phyloP scores from a whole-genome alignment of 2,329 filamentous ascomycete genomes.

The Neonectria faginata region DNA sequence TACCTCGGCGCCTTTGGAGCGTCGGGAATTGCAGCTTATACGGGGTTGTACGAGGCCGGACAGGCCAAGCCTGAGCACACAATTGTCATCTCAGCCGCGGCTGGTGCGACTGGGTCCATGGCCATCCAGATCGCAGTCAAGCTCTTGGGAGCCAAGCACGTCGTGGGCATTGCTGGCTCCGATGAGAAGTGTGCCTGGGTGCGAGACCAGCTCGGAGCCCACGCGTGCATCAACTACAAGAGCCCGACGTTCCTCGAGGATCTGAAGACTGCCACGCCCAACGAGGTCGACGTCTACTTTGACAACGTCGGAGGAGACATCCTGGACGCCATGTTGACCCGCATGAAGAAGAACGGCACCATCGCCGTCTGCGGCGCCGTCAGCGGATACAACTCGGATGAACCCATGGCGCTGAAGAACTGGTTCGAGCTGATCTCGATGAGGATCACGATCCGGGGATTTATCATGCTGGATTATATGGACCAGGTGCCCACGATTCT shows the following conservation, averaged over 20 bases:
- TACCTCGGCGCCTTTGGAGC: slow-evolving; percentile 47
- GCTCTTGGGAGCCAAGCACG: slow-evolving; percentile 45
- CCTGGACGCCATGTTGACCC: slow-evolving; percentile 45
- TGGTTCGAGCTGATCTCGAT: slow-evolving; percentile 47
- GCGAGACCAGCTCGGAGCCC: slow-evolving; percentile 41
- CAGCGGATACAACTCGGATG: slow-evolving; percentile 44
- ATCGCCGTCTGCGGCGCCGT: slow-evolving; percentile 46
- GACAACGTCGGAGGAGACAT: slow-evolving; percentile 47
- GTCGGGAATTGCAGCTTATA: slow-evolving; percentile 45
- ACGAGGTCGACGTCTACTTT: slow-evolving; percentile 48
- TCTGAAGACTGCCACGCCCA: slow-evolving; percentile 42
- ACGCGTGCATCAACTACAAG: slow-evolving; percentile 48
- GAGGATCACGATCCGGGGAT: slow-evolving; percentile 43
- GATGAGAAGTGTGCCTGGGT: slow-evolving; percentile 48
- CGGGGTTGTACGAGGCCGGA: slow-evolving; percentile 41
- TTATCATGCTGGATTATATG: slow-evolving; percentile 48
- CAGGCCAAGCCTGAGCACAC: slow-evolving; percentile 46
- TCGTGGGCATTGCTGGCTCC: slow-evolving; percentile 45
- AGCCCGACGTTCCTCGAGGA: slow-evolving; percentile 46
- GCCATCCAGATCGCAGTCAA: slow-evolving; percentile 47
- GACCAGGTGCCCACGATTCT: slow-evolving; percentile 45
- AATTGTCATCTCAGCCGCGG: slow-evolving; percentile 46
- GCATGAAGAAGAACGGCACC: slow-evolving; percentile 43
- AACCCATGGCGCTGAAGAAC: slow-evolving; percentile 45
- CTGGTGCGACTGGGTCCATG: slow-evolving; percentile 47